phyloP scores from a whole-genome alignment of 1,284 basidiomycete genomes.

The Meripilus lineatus region DNA sequence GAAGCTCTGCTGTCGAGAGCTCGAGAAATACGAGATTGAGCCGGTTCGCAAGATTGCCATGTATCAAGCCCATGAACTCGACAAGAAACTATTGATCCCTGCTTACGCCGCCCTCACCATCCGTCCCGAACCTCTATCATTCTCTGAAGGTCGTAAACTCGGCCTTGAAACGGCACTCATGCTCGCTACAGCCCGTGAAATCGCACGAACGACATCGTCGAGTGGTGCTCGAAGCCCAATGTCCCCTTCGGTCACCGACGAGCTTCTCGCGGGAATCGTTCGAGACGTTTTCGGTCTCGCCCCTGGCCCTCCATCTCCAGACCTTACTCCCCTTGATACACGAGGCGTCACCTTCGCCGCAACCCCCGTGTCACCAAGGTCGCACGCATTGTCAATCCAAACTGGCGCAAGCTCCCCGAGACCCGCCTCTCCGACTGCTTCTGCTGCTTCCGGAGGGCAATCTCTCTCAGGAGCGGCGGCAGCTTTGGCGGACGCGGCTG shows the following conservation, averaged over 20 bases:
- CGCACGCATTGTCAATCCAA: no score
- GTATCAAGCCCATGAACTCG: conserved; percentile 49
- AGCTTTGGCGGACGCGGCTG: no score
- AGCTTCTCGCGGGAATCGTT: conserved; percentile 31
- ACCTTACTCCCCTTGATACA: no score
- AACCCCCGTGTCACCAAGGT: no score
- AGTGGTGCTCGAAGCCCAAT: conserved; percentile 35
- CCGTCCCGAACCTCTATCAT: conserved; percentile 48
- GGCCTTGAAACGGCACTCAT: conserved; percentile 55
- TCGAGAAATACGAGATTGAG: conserved; percentile 53
- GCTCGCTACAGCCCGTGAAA: conserved; percentile 56
- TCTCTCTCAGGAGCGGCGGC: no score
- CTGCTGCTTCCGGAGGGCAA: no score
- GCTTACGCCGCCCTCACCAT: conserved; percentile 52
- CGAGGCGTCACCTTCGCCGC: no score
- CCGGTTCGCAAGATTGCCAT: conserved; percentile 58
- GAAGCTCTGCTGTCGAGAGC: conserved; percentile 51
- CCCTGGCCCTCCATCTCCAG: conserved; percentile 18
- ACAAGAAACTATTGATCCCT: conserved; percentile 47
- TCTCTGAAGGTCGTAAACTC: conserved; percentile 51
- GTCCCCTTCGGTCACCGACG: conserved; percentile 31
- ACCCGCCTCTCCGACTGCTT: no score
- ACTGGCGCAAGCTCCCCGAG: no score
- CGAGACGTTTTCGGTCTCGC: conserved; percentile 23
- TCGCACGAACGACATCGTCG: conserved; percentile 35